phyloP scores from a whole-genome alignment of 2,329 filamentous ascomycete species.

The Gaeumannomyces tritici region DNA sequence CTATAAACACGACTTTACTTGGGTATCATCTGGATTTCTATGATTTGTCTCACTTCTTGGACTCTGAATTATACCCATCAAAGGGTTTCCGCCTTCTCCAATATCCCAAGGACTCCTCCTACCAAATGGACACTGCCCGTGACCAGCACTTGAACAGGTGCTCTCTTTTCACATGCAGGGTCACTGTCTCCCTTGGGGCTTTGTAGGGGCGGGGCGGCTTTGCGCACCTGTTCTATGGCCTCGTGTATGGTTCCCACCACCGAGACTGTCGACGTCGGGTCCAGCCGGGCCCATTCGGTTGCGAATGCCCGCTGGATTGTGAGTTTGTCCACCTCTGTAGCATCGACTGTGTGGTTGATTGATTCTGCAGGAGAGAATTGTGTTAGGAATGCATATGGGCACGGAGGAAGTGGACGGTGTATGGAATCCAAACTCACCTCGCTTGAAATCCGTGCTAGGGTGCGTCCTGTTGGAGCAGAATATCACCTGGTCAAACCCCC shows the following conservation, averaged over 20 bases:
- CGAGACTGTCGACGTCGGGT: slow-evolving; percentile 31
- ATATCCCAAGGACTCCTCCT: slow-evolving; percentile 40
- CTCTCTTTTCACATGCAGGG: slow-evolving; percentile 8
- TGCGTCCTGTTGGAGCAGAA: slow-evolving; percentile 30
- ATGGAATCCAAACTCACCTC: slow-evolving; percentile 15
- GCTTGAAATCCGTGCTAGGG: slow-evolving; percentile 37
- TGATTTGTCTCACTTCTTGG: too few species aligned
- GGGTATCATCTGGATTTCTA: neutral
- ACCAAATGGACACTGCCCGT: slow-evolving; percentile 57
- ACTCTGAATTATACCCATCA: neutral
- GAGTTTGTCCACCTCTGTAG: slow-evolving; percentile 37
- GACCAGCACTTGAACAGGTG: slow-evolving; percentile 27
- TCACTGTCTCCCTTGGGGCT: neutral
- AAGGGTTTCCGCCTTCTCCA: slow-evolving; percentile 23
- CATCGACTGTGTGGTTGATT: slow-evolving; percentile 44
- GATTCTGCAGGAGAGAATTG: slow-evolving; percentile 30
- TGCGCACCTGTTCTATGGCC: slow-evolving; percentile 37
- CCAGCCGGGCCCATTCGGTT: slow-evolving; percentile 36
- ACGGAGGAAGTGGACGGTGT: neutral
- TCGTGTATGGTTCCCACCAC: slow-evolving; percentile 45
- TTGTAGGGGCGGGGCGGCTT: slow-evolving; percentile 10
- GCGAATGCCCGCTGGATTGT: slow-evolving; percentile 42
- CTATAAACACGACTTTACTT: neutral
- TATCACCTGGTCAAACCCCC: slow-evolving; percentile 60
- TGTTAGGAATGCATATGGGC: slow-evolving; percentile 3